Conservation (phyloP, 1,284 basidiomycete genomes). For the Leccinum subspadiceum region DNA sequence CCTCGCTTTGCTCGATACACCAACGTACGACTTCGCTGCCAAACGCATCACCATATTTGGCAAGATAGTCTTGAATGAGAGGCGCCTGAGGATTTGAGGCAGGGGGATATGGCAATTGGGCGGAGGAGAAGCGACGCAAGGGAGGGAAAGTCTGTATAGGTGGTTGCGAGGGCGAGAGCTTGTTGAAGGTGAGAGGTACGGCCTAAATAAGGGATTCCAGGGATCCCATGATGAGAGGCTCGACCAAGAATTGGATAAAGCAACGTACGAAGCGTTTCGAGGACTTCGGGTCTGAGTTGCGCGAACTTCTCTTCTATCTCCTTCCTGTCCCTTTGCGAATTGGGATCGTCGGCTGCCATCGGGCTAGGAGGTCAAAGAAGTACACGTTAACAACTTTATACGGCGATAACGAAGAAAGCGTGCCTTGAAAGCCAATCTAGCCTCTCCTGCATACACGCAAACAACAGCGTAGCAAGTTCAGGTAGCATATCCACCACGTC, state of each 20-base stretch:
- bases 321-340: slow-evolving; percentile 50
- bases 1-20: slow-evolving; percentile 75
- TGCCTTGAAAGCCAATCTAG: slow-evolving; percentile 68
- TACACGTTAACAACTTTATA: slow-evolving; percentile 5
- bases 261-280: slow-evolving; percentile 72
- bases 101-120: slow-evolving; percentile 59
- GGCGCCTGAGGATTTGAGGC: slow-evolving; percentile 58
- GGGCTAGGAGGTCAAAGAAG: slow-evolving; percentile 33
- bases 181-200: slow-evolving; percentile 59
- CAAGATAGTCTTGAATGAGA: slow-evolving; percentile 72
- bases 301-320: slow-evolving; percentile 66
- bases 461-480: slow-evolving; percentile 66
- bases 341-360: slow-evolving; percentile 44
- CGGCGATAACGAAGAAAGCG: slow-evolving; percentile 16
- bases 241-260: background rate
- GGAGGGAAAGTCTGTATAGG: slow-evolving; percentile 81
- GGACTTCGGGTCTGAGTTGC: slow-evolving; percentile 66
- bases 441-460: slow-evolving; percentile 73
- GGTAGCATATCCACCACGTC: slow-evolving; percentile 57
- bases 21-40: slow-evolving; percentile 86
- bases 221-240: background rate
- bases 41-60: slow-evolving; percentile 81
- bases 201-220: slow-evolving; percentile 32
- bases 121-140: slow-evolving; percentile 81
- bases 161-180: slow-evolving; percentile 82